These are phyloP conservation scores for Pythium oligandrum DNA, from an alignment of 352 stramenopile species.

Conservation along the genomic window DNA sequence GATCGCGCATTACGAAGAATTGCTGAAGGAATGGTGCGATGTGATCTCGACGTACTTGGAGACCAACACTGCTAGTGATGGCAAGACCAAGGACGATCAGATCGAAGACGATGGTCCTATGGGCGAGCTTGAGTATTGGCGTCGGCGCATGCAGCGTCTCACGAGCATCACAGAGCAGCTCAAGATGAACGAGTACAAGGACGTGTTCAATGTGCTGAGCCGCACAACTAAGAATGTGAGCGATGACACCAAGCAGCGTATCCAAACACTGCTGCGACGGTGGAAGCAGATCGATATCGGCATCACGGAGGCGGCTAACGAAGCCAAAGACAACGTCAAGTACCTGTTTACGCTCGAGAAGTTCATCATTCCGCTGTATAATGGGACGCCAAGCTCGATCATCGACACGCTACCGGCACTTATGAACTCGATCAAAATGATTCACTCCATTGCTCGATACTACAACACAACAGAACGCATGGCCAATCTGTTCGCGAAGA, in stretches of 20 bases:
- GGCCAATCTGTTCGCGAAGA: constrained; percentile 96
- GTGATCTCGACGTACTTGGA: constrained; percentile 94
- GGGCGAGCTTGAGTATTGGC: constrained; percentile 97
- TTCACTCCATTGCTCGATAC: constrained; percentile 98
- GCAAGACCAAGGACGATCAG: constrained; percentile 55
- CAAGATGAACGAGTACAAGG: constrained; percentile 95
- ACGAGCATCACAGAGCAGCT: constrained; percentile 99
- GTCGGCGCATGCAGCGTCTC: constrained; percentile 95
- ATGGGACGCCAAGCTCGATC: constrained; percentile 94
- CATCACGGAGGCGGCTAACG: constrained; percentile 97
- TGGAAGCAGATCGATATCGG: constrained; percentile 99
- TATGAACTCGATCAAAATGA: constrained; percentile 99
- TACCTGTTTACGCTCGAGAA: constrained; percentile 98
- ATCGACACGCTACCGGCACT: constrained; percentile 97
- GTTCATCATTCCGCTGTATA: constrained; percentile 90
- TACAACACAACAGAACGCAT: constrained; percentile 99
- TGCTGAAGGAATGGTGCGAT: constrained; percentile 97
- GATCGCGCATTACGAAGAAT: constrained; percentile 92
- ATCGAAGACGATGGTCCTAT: constrained; percentile 92
- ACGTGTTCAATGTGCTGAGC: constrained; percentile 91
- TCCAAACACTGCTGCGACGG: constrained; percentile 90
- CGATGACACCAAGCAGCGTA: constrained; percentile 90
- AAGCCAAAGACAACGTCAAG: constrained; percentile 99
- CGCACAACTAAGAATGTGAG: constrained; percentile 81
- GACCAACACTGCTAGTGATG: constrained; percentile 71